Percentiles rank a stretch among this genome's conserved stretches.
Evolutionary conservation across 192 early-diverging fungal genomes (phyloP).

Genomic region (Haplosporangium gracile): DNA sequence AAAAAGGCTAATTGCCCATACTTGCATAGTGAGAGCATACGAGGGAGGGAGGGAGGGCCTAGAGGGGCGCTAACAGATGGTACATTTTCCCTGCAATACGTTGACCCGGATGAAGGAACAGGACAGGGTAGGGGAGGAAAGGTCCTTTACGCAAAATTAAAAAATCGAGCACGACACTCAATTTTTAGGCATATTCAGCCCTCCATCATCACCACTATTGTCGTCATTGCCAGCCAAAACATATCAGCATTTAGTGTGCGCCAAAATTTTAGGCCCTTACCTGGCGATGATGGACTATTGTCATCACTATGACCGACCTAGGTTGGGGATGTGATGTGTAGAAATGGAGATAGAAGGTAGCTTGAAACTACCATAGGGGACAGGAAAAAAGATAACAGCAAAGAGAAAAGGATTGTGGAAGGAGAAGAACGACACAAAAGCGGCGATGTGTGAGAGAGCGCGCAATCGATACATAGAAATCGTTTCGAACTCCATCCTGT

Average conservation of each 20-base stretch:
- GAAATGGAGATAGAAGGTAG: not conserved
- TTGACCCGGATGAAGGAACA: not conserved
- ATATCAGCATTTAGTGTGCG: not conserved
- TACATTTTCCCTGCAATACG: not conserved
- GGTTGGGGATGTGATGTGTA: not conserved
- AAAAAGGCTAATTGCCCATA: not conserved
- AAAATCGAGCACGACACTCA: not conserved
- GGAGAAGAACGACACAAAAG: not conserved
- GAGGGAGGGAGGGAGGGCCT: too few relatives aligned
- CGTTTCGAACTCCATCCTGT: too few relatives aligned
- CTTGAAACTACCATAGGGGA: not conserved
- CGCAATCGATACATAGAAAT: too few relatives aligned
- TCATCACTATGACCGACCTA: not conserved
- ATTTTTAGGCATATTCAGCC: not conserved
- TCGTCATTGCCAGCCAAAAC: not conserved
- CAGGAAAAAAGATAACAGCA: not conserved
- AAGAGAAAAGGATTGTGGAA: not conserved
- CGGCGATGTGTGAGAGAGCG: not conserved
- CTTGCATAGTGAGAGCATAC: not conserved
- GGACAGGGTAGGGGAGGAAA: not conserved
- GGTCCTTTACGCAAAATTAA: not conserved
- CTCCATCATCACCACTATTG: not conserved
- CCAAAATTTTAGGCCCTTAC: not conserved
- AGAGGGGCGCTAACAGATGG: too few relatives aligned
- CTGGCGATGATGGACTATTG: not conserved